Evolutionary conservation across 2,329 filamentous ascomycete genomes (phyloP), one percentile per base, ranked within the genome.

Genomic region (Epichloe uncinata): DNA sequence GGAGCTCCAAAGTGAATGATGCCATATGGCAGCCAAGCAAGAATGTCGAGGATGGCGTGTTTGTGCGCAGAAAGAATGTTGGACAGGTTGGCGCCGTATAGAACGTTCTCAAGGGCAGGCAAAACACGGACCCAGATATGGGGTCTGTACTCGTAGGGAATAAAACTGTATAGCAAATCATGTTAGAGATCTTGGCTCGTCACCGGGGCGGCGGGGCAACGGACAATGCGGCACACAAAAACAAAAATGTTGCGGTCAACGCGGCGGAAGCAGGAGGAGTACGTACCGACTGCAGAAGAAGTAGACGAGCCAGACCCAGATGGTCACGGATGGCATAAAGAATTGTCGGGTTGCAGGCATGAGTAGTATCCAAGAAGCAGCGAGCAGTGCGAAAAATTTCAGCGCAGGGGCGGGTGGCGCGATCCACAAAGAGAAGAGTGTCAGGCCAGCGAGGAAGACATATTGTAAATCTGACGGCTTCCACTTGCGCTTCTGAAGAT

Each of bases 121-220:
- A 97, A 78, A 30, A 97, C 88, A 61, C 90, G 88, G 57, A 96
- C 91, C 87, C 89, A 95, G 60, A 96, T 96, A 54, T 88, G 85
- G 52, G 90, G 90, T 57, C 91, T 82, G 71, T 89, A 93, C 62
- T 91, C 85, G 57, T 82, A 79, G 37, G 88, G 85, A 58, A 96
- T 90, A 70, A 95, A 96, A 62, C 89, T 95, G 61, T 11, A 52
- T 11, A 2, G 16, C 35, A 36, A 15, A 36, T 42, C 38, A 20
- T 44, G 35, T 40, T 18, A 45, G 30, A 36, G 30, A 36, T 26
- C 12, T 12, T 26, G 26, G 43, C 11, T 9, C 16, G 15, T 13
- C 4, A 18, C 36, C 15, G 12, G 15, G 38, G n/a, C 2, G 16
- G 15, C 2, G 15, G 4, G n/a, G 16, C 6, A n/a, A 13, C 13